Percentiles rank a stretch among this genome's conserved stretches.
phyloP scores from a whole-genome alignment of 2,329 filamentous ascomycete species.

The Incumbomyces delicatus region DNA sequence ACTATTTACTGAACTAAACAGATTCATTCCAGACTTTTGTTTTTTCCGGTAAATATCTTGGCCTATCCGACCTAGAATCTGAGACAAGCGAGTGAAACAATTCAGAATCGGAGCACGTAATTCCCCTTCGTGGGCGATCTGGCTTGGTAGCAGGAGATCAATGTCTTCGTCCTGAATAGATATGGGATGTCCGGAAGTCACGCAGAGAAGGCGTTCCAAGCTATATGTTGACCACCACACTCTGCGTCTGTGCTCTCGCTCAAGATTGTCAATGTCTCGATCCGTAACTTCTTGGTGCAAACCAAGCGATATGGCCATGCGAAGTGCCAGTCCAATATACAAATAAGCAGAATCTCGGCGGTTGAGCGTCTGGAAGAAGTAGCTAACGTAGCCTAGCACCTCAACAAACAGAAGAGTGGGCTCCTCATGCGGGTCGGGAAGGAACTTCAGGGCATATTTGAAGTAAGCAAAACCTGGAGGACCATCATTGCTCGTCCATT shows the following conservation, averaged over 20 bases:
- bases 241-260: conserved; percentile 40
- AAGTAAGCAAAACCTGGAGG: conserved; percentile 38
- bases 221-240: conserved; percentile 50
- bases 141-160: conserved; percentile 28
- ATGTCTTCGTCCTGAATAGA: conserved; percentile 47
- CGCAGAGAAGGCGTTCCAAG: conserved; percentile 41
- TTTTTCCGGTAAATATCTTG: conserved; percentile 41
- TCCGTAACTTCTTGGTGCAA: conserved; percentile 43
- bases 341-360: conserved; percentile 44
- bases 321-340: conserved; percentile 43
- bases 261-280: conserved; percentile 29
- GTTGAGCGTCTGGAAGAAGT: conserved; percentile 49
- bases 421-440: conserved; percentile 47
- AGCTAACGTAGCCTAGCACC: conserved; percentile 44
- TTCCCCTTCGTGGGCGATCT: conserved; percentile 22
- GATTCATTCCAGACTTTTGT: conserved; percentile 35
- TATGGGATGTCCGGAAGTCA: conserved; percentile 45
- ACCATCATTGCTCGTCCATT: conserved; percentile 42
- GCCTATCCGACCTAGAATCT: conserved; percentile 42
- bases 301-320: conserved; percentile 47
- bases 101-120: conserved; percentile 29
- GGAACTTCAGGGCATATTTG: conserved; percentile 39
- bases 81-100: conserved; percentile 43
- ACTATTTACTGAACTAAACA: conserved; percentile 41
- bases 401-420: conserved; percentile 45